These are phyloP conservation scores for Saccharomyces jurei DNA, from an alignment of 805 yeast genomes.

Conservation along the genomic window DNA sequence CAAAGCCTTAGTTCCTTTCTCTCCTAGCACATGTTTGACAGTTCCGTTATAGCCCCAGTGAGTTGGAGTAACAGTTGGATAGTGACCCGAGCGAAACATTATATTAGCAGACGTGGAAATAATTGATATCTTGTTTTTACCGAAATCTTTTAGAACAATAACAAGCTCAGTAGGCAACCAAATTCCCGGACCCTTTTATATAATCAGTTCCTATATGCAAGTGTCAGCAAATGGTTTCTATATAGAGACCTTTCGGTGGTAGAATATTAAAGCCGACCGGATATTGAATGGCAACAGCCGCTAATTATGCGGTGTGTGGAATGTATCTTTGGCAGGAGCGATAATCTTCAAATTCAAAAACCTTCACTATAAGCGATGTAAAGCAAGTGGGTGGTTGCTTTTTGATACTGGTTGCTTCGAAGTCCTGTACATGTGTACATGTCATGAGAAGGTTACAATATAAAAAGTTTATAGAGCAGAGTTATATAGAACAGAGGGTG, in stretches of 20 bases:
- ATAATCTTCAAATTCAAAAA: neutral
- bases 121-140: neutral
- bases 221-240: neutral
- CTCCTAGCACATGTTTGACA: constrained; percentile 20
- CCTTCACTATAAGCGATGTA: neutral
- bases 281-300: neutral
- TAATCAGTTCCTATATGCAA: neutral
- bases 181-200: neutral
- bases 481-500: neutral
- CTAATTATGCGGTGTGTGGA: neutral
- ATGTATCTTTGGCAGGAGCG: neutral
- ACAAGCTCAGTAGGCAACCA: neutral
- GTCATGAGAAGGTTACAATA: neutral
- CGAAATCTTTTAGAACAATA: neutral
- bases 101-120: neutral
- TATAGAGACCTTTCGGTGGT: neutral
- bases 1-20: constrained; percentile 14
- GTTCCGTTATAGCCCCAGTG: constrained; percentile 31
- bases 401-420: neutral
- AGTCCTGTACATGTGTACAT: neutral
- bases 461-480: neutral
- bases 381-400: neutral
- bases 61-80: constrained; percentile 18
- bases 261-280: neutral
- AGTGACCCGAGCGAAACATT: neutral